phyloP scores from a whole-genome alignment of 2,329 filamentous ascomycete genomes.

The Plenodomus lindquistii region DNA sequence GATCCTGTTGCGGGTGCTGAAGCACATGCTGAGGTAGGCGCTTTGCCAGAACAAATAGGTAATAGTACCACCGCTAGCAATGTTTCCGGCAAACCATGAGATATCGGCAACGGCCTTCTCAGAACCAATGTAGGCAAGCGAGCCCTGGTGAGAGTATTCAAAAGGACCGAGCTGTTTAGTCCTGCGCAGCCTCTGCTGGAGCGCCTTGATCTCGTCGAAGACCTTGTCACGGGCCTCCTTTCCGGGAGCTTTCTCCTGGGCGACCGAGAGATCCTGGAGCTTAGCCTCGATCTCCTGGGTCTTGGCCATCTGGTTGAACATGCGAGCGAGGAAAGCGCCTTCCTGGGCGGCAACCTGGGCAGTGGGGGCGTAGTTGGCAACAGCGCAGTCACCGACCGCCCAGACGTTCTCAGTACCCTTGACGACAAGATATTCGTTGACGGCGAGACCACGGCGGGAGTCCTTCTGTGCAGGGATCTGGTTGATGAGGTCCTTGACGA shows the following conservation, averaged over 20 bases:
- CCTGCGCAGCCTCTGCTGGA: slow-evolving; percentile 84
- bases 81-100: slow-evolving; percentile 94
- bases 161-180: slow-evolving; percentile 97
- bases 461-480: slow-evolving; percentile 94
- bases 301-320: slow-evolving; percentile 99
- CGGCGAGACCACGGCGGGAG: slow-evolving; percentile 89
- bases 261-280: slow-evolving; percentile 68
- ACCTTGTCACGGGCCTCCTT: slow-evolving; percentile 61
- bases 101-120: slow-evolving; percentile 98
- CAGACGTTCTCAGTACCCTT: slow-evolving; percentile 97
- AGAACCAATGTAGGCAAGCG: slow-evolving; percentile 94
- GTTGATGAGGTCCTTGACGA: slow-evolving; percentile 88
- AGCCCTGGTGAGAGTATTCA: slow-evolving; percentile 97
- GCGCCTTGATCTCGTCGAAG: slow-evolving; percentile 77
- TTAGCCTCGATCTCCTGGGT: slow-evolving; percentile 79
- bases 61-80: slow-evolving; percentile 88
- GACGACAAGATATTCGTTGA: slow-evolving; percentile 98
- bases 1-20: slow-evolving; percentile 95
- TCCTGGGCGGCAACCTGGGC: slow-evolving; percentile 97
- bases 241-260: slow-evolving; percentile 68
- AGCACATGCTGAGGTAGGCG: slow-evolving; percentile 99
- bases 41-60: slow-evolving; percentile 99
- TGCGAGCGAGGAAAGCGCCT: slow-evolving; percentile 87
- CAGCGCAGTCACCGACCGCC: slow-evolving; percentile 96
- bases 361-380: slow-evolving; percentile 96